Conservation (phyloP, 2,329 filamentous ascomycete species). For the Apiospora phragmitis region DNA sequence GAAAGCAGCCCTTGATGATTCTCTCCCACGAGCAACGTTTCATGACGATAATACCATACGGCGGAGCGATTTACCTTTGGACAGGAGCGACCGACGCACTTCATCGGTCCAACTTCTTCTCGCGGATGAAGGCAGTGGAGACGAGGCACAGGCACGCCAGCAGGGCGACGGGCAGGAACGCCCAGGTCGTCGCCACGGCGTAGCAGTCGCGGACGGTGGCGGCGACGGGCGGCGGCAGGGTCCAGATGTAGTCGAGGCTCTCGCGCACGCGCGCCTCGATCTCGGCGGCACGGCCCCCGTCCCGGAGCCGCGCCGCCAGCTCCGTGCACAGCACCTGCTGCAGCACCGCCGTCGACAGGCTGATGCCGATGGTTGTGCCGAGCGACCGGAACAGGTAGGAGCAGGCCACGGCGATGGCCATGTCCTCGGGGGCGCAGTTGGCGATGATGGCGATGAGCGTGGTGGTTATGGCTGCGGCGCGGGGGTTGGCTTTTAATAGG, state of each 20-base stretch:
- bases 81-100: neutral
- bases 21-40: neutral
- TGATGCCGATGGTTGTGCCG: conserved; percentile 74
- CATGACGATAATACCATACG: neutral
- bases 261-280: conserved; percentile 71
- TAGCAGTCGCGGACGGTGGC: conserved; percentile 67
- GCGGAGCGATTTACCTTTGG: neutral
- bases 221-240: conserved; percentile 60
- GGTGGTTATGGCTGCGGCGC: conserved; percentile 62
- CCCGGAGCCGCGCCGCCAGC: conserved; percentile 53
- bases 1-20: neutral
- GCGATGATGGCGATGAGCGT: conserved; percentile 72
- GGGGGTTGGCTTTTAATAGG: conserved; percentile 42
- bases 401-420: conserved; percentile 75
- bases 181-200: conserved; percentile 44
- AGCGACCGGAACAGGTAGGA: conserved; percentile 80
- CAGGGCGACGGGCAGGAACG: conserved; percentile 39
- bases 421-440: conserved; percentile 66
- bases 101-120: conserved; percentile 50
- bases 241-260: conserved; percentile 68
- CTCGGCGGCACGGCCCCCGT: conserved; percentile 58
- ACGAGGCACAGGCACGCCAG: conserved; percentile 41
- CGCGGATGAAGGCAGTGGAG: conserved; percentile 52
- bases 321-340: conserved; percentile 65
- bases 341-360: conserved; percentile 69